Percentiles rank a stretch among this genome's conserved stretches.
Evolutionary conservation across 306 rosid genomes (phyloP).

Genomic region (Myrica gale): DNA sequence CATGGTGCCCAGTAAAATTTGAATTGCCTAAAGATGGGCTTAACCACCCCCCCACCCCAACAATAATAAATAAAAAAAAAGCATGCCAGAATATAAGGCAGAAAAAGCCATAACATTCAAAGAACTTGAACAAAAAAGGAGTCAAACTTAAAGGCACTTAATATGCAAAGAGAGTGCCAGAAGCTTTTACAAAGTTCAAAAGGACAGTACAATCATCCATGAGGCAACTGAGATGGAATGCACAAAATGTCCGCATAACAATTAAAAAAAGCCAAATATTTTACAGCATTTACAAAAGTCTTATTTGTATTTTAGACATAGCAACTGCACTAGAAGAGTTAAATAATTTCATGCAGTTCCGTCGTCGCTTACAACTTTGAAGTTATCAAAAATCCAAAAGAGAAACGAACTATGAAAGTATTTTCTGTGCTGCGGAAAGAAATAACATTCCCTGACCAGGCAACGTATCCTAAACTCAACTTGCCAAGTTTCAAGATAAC

Average conservation of each 20-base stretch:
- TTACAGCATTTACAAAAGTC: background rate
- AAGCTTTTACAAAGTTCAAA: constrained; percentile 7
- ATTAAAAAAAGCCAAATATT: too few relatives aligned
- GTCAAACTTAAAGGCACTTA: background rate
- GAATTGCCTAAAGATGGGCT: background rate
- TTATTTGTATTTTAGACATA: background rate
- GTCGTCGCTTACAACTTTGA: background rate
- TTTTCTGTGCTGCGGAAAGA: background rate
- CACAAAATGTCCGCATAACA: background rate
- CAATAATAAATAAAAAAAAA: too few relatives aligned
- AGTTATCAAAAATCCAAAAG: background rate
- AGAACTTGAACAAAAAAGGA: background rate
- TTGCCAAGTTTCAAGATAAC: background rate
- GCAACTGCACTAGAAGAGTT: background rate
- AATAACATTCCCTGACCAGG: background rate
- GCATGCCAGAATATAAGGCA: background rate
- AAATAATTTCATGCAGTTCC: background rate
- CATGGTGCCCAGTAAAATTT: background rate
- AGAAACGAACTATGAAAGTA: background rate
- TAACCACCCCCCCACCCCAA: background rate
- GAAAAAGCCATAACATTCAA: constrained; percentile 1
- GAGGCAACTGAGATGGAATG: background rate
- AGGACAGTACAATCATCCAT: background rate
- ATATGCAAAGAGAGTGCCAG: constrained; percentile 3
- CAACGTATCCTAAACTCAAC: background rate